phyloP scores from a whole-genome alignment of 1,284 basidiomycete species.

The Rhizoctonia solani region DNA sequence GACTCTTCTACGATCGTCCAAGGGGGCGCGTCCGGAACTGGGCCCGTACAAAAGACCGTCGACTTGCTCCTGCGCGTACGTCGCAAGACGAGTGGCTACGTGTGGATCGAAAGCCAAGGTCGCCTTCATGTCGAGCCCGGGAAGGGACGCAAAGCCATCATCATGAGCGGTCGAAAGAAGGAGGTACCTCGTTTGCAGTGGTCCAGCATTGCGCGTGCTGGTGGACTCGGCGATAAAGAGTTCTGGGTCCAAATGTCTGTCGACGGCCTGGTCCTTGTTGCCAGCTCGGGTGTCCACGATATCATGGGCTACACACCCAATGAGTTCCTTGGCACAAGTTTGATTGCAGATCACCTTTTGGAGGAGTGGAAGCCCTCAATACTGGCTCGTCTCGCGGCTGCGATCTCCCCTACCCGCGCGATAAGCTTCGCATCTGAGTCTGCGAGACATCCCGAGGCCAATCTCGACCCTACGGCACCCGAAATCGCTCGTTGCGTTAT shows the following conservation, averaged over 20 bases:
- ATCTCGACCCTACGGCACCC: conserved; percentile 18
- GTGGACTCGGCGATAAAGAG: conserved; percentile 52
- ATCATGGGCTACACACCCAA: conserved; percentile 35
- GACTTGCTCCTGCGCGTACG: conserved; percentile 78
- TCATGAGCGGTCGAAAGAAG: conserved; percentile 74
- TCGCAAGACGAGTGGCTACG: conserved; percentile 66
- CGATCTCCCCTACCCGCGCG: conserved; percentile 37
- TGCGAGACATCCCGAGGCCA: not conserved
- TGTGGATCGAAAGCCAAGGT: conserved; percentile 88
- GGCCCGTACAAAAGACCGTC: conserved; percentile 54
- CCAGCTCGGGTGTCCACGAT: conserved; percentile 55
- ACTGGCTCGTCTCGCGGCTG: conserved; percentile 40
- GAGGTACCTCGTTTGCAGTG: conserved; percentile 68
- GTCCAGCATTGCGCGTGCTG: conserved; percentile 56
- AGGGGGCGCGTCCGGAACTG: conserved; percentile 43
- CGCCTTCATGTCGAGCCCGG: conserved; percentile 85
- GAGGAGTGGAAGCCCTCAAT: conserved; percentile 34
- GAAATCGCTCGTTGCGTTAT: conserved; percentile 27
- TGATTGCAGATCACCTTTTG: conserved; percentile 40
- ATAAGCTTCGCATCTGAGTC: conserved; percentile 38
- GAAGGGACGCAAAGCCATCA: conserved; percentile 87
- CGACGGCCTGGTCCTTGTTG: conserved; percentile 57
- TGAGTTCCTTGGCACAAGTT: conserved; percentile 43
- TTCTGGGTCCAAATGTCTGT: conserved; percentile 63
- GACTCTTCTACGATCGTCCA: conserved; percentile 54